Evolutionary conservation across 192 early-diverging fungal species (phyloP).

Genomic region (Neocallimastix lanati): DNA sequence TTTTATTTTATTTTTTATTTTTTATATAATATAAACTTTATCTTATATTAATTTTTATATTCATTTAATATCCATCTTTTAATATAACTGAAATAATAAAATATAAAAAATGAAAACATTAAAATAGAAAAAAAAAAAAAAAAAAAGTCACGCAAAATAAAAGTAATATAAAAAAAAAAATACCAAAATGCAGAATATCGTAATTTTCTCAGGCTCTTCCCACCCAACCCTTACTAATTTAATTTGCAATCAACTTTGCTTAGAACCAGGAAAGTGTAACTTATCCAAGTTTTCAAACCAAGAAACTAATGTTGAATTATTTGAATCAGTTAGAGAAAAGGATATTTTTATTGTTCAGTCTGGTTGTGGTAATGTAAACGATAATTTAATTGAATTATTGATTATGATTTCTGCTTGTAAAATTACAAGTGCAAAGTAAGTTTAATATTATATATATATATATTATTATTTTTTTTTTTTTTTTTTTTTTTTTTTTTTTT

Average conservation of each 20-base stretch:
- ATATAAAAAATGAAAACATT: too few species aligned
- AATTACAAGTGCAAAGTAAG: background rate
- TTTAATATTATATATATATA: too few species aligned
- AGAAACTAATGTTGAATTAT: constrained; percentile 89
- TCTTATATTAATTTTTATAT: too few species aligned
- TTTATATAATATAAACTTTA: too few species aligned
- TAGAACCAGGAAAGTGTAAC: constrained; percentile 44
- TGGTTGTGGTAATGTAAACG: constrained; percentile 4
- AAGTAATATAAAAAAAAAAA: too few species aligned
- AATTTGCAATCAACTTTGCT: constrained; percentile 68
- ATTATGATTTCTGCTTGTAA: constrained; percentile 3
- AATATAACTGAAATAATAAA: too few species aligned
- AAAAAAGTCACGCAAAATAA: too few species aligned
- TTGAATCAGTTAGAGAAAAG: constrained; percentile 69
- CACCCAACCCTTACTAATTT: constrained; percentile 57
- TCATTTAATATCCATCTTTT: too few species aligned
- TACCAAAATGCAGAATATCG: constrained; percentile 60
- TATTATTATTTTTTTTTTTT: too few species aligned
- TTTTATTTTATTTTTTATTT: too few species aligned
- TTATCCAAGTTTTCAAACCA: constrained; percentile 83
- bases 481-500: too few species aligned
- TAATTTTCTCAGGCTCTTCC: constrained; percentile 61
- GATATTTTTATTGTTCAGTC: constrained; percentile 85
- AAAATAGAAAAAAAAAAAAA: too few species aligned
- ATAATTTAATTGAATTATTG: constrained; percentile 3